These are phyloP conservation scores for Rubroshorea leprosula DNA, from an alignment of 345 rosid genomes.

Conservation along the genomic window DNA sequence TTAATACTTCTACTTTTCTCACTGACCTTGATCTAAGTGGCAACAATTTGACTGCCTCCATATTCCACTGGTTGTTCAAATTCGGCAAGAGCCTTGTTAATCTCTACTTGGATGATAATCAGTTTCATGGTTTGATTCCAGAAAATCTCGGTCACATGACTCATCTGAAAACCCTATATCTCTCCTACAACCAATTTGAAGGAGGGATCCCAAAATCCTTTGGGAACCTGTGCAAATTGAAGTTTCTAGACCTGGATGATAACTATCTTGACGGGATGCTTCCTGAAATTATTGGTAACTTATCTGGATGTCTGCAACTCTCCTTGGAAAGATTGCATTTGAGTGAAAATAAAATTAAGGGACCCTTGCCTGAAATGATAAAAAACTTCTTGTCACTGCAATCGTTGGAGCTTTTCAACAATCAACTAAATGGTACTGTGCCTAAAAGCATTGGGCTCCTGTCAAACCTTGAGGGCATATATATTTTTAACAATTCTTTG, in stretches of 20 bases:
- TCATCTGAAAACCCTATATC: conserved; percentile 11
- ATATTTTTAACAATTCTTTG: no score
- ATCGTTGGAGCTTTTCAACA: not conserved
- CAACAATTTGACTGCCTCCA: conserved; percentile 2
- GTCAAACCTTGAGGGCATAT: not conserved
- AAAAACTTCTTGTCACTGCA: not conserved
- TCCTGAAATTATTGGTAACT: conserved; percentile 6
- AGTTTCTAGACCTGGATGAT: not conserved
- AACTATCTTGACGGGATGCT: conserved; percentile 16
- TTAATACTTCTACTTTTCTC: not conserved
- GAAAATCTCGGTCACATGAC: conserved; percentile 4
- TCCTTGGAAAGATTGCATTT: conserved; percentile 13
- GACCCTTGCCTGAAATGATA: conserved; percentile 6
- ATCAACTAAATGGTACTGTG: not conserved
- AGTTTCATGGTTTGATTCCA: not conserved
- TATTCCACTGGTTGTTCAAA: conserved; percentile 8
- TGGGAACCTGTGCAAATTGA: conserved; percentile 13
- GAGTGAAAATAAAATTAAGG: conserved; percentile 9
- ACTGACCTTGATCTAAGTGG: not conserved
- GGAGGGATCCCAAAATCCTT: conserved; percentile 16
- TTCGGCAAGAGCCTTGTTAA: not conserved
- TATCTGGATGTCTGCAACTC: conserved; percentile 8
- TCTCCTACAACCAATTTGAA: conserved; percentile 1
- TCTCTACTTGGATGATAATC: not conserved
- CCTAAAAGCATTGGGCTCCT: conserved; percentile 6